Percentiles rank a stretch among this genome's conserved stretches.
Evolutionary conservation across 768 basidiomycete species (phyloP).

Genomic region (Termitomyces eurrhizus): DNA sequence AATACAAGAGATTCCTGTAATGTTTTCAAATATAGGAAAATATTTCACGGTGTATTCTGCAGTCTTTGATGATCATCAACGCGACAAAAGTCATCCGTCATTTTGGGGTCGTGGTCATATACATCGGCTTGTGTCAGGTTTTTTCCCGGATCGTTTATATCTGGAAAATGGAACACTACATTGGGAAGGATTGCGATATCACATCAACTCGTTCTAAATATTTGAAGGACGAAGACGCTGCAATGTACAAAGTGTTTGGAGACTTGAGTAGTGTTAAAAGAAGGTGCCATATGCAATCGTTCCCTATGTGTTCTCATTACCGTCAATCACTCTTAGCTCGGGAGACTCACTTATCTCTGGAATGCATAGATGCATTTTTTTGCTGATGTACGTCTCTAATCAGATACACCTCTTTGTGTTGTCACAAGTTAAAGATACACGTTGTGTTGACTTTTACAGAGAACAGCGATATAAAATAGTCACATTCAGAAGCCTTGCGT

Average conservation of each 20-base stretch:
- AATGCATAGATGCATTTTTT: background rate
- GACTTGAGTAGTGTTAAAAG: slow-evolving; percentile 25
- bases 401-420: background rate
- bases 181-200: slow-evolving; percentile 17
- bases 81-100: slow-evolving; percentile 29
- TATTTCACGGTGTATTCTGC: slow-evolving; percentile 37
- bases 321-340: slow-evolving; percentile 18
- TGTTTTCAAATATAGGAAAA: slow-evolving; percentile 32
- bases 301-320: slow-evolving; percentile 13
- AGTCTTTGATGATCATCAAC: slow-evolving; percentile 24
- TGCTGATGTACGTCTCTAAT: too few relatives aligned
- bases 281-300: slow-evolving; percentile 25
- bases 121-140: slow-evolving; percentile 23
- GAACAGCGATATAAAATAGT: background rate
- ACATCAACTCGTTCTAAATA: slow-evolving; percentile 5
- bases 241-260: slow-evolving; percentile 26
- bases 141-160: slow-evolving; percentile 29
- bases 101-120: slow-evolving; percentile 22
- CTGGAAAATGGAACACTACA: slow-evolving; percentile 26
- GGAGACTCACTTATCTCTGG: background rate
- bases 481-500: background rate
- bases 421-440: slow-evolving; percentile 9
- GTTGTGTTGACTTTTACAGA: slow-evolving; percentile 3
- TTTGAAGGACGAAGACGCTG: slow-evolving; percentile 24
- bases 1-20: slow-evolving; percentile 25